Evolutionary conservation across 192 early-diverging fungal genomes (phyloP).

Genomic region (Chytriomyces confervae): DNA sequence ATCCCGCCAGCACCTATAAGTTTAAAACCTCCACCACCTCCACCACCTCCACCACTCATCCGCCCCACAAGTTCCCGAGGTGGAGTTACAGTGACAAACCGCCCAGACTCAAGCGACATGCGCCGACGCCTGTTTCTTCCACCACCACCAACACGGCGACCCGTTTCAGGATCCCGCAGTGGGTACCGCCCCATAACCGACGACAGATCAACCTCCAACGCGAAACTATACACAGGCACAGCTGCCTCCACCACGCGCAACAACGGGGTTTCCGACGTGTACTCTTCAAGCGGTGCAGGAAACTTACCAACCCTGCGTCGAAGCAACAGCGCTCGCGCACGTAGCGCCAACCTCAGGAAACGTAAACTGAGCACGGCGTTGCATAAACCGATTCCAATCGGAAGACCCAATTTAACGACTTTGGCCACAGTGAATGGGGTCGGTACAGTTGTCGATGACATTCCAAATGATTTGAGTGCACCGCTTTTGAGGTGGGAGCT

Average conservation of each 20-base stretch:
- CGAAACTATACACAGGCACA: background rate
- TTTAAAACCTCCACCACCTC: no score
- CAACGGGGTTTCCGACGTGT: background rate
- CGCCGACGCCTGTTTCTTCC: background rate
- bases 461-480: conserved; percentile 1
- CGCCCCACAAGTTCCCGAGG: no score
- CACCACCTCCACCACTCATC: no score
- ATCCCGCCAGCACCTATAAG: no score
- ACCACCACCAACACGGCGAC: background rate
- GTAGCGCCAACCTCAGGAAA: conserved; percentile 2
- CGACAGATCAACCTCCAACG: background rate
- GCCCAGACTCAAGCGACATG: conserved; percentile 4
- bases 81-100: background rate
- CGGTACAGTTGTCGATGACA: background rate
- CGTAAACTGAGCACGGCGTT: background rate
- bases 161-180: no score
- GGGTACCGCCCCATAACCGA: background rate
- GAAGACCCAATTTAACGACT: background rate
- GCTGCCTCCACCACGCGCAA: background rate
- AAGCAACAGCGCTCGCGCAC: background rate
- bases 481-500: background rate
- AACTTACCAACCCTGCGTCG: background rate
- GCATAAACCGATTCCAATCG: background rate
- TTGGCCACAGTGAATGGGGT: background rate
- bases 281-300: background rate